A percentile compares a stretch with the other conserved stretches of the same genome.
These are phyloP conservation scores for Rehmannia glutinosa DNA, from an alignment of 257 asterid genomes.

Conservation along the genomic window DNA sequence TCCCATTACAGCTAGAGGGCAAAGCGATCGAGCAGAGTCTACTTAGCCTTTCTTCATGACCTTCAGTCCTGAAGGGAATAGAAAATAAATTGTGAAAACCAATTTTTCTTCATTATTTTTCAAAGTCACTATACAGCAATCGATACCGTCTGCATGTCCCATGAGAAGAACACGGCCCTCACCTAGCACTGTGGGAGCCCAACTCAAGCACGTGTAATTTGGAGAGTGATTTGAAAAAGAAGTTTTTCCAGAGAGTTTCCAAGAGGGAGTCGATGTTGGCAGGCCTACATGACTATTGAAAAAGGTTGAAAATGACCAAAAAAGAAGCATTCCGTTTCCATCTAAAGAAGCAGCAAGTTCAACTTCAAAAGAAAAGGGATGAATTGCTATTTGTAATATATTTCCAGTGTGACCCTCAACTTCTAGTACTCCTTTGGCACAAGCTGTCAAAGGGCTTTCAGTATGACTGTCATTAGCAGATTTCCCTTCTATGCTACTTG, in stretches of 20 bases:
- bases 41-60: conserved; percentile 42
- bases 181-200: conserved; percentile 66
- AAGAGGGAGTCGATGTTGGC: conserved; percentile 65
- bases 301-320: conserved; percentile 71
- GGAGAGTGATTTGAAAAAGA: conserved; percentile 35
- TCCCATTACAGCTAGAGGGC: conserved; percentile 48
- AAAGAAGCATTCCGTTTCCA: conserved; percentile 57
- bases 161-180: conserved; percentile 53
- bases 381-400: conserved; percentile 69
- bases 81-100: conserved; percentile 46
- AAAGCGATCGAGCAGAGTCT: conserved; percentile 61
- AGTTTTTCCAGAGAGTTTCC: conserved; percentile 47
- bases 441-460: conserved; percentile 34
- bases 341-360: conserved; percentile 87
- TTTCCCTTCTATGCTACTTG: conserved; percentile 34
- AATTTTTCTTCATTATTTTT: conserved; percentile 35
- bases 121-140: conserved; percentile 49
- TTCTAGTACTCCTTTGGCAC: conserved; percentile 47
- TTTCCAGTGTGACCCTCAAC: conserved; percentile 66
- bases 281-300: conserved; percentile 51
- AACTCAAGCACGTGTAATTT: conserved; percentile 70
- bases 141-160: conserved; percentile 82
- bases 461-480: conserved; percentile 32
- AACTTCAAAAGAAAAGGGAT: conserved; percentile 60
- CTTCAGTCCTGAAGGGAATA: conserved; percentile 45